A percentile compares a stretch with the other conserved stretches of the same genome.
Conservation (phyloP, 371 early-diverging fungal genomes). For the Mortierella sp. region DNA sequence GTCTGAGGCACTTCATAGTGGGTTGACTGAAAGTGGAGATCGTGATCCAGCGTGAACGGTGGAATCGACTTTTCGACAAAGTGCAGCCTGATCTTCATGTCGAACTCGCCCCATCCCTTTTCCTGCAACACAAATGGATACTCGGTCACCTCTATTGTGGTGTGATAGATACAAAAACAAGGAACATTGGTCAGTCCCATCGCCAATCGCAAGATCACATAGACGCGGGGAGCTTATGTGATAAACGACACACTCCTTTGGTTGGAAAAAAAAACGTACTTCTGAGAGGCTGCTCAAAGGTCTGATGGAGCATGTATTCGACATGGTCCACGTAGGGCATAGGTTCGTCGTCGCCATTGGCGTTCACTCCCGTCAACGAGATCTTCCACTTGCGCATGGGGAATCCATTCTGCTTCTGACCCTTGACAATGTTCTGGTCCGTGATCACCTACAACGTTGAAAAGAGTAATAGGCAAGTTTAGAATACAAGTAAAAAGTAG, state of each 20-base stretch:
- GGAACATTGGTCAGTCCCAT: background rate
- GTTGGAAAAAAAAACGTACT: slow-evolving; percentile 58
- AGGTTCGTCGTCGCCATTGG: slow-evolving; percentile 63
- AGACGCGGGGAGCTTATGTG: background rate
- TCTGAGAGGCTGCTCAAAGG: slow-evolving; percentile 73
- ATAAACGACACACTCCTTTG: background rate
- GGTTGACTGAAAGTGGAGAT: slow-evolving; percentile 72
- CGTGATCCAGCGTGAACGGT: slow-evolving; percentile 69
- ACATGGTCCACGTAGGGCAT: slow-evolving; percentile 74
- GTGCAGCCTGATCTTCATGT: slow-evolving; percentile 71
- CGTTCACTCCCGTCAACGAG: slow-evolving; percentile 61
- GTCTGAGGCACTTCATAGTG: slow-evolving; percentile 65
- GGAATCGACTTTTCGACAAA: slow-evolving; percentile 64
- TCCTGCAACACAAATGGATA: slow-evolving; percentile 75
- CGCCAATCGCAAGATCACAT: background rate
- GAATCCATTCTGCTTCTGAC: slow-evolving; percentile 61
- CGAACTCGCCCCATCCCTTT: slow-evolving; percentile 83
- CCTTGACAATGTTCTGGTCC: slow-evolving; percentile 54
- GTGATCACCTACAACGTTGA: slow-evolving; percentile 36
- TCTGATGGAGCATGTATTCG: slow-evolving; percentile 80
- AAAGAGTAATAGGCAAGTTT: background rate
- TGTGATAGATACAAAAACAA: background rate
- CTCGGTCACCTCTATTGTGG: slow-evolving; percentile 67
- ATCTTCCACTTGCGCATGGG: slow-evolving; percentile 74
- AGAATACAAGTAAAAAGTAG: background rate